Evolutionary conservation across 257 asterid species (phyloP).

Genomic region (Nicotiana obtusifolia): DNA sequence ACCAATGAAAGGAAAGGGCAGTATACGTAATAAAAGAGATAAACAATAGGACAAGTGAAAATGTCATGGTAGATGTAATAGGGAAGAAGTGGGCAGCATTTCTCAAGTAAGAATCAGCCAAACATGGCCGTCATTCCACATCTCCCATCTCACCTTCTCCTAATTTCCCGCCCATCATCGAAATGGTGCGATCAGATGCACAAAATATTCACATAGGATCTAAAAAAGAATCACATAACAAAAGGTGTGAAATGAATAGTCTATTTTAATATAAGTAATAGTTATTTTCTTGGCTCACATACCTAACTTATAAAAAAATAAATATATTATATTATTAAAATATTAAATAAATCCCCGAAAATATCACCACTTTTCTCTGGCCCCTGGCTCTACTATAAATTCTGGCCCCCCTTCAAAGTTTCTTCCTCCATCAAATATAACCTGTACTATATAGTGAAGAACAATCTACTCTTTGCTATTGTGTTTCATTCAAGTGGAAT

Average conservation of each 20-base stretch:
- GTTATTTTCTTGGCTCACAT: no score
- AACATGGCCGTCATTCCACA: conserved; percentile 18
- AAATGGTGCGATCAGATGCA: no score
- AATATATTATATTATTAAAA: no score
- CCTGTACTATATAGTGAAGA: background rate
- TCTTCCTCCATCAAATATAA: background rate
- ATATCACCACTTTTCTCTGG: no score
- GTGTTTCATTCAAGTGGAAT: background rate
- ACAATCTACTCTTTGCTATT: background rate
- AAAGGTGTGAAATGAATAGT: no score
- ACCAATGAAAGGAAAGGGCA: background rate
- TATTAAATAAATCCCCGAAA: no score
- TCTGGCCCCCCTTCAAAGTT: background rate
- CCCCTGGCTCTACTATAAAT: background rate
- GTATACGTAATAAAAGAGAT: background rate
- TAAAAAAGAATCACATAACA: no score
- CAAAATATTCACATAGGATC: no score
- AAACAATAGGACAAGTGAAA: conserved; percentile 25
- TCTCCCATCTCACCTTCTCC: background rate
- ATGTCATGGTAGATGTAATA: conserved; percentile 15
- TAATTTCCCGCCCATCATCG: background rate
- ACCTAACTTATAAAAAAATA: no score
- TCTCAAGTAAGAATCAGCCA: conserved; percentile 21
- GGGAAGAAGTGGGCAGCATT: background rate
- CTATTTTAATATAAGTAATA: no score